Percentiles rank a stretch among this genome's conserved stretches.
These are phyloP conservation scores for Phaeosphaeriaceae sp. DNA, from an alignment of 2,329 filamentous ascomycete genomes.

Conservation along the genomic window DNA sequence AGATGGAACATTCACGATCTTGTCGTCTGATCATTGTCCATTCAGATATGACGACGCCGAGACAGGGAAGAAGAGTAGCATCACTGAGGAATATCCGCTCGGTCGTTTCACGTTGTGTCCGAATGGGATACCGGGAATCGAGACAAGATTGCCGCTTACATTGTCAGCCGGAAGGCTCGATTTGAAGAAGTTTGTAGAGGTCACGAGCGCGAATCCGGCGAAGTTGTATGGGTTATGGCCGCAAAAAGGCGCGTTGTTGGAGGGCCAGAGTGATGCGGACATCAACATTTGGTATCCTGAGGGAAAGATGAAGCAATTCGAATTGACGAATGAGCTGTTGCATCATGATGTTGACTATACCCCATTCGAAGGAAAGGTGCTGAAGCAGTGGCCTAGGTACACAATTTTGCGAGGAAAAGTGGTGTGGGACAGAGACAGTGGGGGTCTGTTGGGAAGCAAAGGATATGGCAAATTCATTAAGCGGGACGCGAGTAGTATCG, in stretches of 20 bases:
- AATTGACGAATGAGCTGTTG: conserved; percentile 60
- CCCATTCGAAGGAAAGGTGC: conserved; percentile 64
- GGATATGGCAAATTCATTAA: conserved; percentile 60
- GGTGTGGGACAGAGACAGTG: conserved; percentile 64
- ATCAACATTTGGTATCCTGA: conserved; percentile 59
- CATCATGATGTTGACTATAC: conserved; percentile 70
- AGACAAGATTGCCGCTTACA: conserved; percentile 61
- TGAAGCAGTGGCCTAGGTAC: conserved; percentile 68
- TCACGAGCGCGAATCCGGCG: conserved; percentile 63
- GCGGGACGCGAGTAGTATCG: conserved; percentile 50
- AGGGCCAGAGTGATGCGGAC: conserved; percentile 63
- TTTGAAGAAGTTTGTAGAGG: conserved; percentile 60
- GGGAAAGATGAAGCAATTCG: conserved; percentile 51
- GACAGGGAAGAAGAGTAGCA: conserved; percentile 56
- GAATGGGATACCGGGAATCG: conserved; percentile 65
- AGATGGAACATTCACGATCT: conserved; percentile 61
- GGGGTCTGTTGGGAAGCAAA: conserved; percentile 57
- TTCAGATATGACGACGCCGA: conserved; percentile 55
- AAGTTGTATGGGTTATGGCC: conserved; percentile 65
- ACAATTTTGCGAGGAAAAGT: conserved; percentile 66
- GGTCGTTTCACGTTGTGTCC: conserved; percentile 64
- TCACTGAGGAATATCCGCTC: conserved; percentile 53
- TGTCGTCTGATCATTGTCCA: conserved; percentile 59
- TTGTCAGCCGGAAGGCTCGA: conserved; percentile 51
- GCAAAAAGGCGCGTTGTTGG: conserved; percentile 58